Conservation (phyloP, 441 rosid species). For the Erysimum cheiri region DNA sequence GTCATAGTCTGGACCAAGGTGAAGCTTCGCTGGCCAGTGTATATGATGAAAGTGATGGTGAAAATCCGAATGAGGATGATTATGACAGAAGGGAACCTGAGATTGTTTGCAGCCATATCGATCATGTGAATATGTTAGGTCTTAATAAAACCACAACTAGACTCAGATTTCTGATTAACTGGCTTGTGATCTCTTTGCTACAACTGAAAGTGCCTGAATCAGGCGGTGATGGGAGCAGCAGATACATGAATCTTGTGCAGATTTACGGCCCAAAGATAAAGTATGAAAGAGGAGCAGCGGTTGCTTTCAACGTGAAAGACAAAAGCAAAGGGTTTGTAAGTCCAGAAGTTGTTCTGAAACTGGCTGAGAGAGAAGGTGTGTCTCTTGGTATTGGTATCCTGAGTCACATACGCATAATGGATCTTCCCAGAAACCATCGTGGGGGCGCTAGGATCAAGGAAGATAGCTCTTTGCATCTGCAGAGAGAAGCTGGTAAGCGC, state of each 20-base stretch:
- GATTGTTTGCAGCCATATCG: conserved; percentile 75
- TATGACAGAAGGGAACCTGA: conserved; percentile 85
- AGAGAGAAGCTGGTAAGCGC: conserved; percentile 66
- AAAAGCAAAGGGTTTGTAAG: conserved; percentile 64
- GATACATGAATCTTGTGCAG: conserved; percentile 68
- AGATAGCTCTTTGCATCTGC: conserved; percentile 65
- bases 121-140: conserved; percentile 92
- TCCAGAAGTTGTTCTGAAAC: conserved; percentile 85
- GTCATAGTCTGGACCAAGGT: conserved; percentile 62
- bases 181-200: conserved; percentile 92
- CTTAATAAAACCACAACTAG: conserved; percentile 86
- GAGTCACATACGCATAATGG: conserved; percentile 78
- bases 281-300: conserved; percentile 94
- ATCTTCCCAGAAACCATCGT: conserved; percentile 57
- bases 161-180: conserved; percentile 81
- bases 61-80: conserved; percentile 77
- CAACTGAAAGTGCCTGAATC: conserved; percentile 74
- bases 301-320: conserved; percentile 87
- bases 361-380: conserved; percentile 87
- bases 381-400: conserved; percentile 86
- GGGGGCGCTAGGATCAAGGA: conserved; percentile 54
- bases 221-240: conserved; percentile 54
- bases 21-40: conserved; percentile 61
- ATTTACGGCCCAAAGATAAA: conserved; percentile 94
- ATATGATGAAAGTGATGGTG: conserved; percentile 79